A percentile compares a stretch with the other conserved stretches of the same genome.
phyloP scores from a whole-genome alignment of 2,329 filamentous ascomycete genomes.

The Fusarium staphyleae region DNA sequence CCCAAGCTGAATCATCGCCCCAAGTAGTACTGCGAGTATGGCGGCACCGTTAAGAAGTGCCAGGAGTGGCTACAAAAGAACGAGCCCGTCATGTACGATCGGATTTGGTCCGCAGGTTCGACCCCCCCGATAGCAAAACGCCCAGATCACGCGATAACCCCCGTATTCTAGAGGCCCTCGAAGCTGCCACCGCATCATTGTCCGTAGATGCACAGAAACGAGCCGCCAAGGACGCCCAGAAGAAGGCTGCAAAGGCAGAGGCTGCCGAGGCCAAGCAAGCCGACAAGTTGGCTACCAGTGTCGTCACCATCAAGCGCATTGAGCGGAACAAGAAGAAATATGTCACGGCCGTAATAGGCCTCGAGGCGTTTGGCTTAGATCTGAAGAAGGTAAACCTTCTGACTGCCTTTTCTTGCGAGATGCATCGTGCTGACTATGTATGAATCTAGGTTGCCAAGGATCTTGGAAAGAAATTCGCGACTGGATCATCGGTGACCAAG shows the following conservation, averaged over 20 bases:
- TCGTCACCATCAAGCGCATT: constrained; percentile 92
- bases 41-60: constrained; percentile 95
- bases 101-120: constrained; percentile 86
- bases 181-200: constrained; percentile 83
- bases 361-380: constrained; percentile 90
- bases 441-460: constrained; percentile 76
- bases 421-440: constrained; percentile 18
- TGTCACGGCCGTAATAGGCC: constrained; percentile 88
- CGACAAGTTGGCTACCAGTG: constrained; percentile 81
- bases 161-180: constrained; percentile 70
- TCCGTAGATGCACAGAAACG: constrained; percentile 92
- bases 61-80: constrained; percentile 89
- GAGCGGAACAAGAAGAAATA: constrained; percentile 98
- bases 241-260: constrained; percentile 95
- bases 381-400: constrained; percentile 74
- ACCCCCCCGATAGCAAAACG: constrained; percentile 4
- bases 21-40: constrained; percentile 95
- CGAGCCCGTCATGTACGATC: constrained; percentile 75
- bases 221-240: constrained; percentile 93
- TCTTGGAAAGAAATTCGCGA: constrained; percentile 98
- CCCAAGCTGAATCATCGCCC: constrained; percentile 37
- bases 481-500: constrained; percentile 91
- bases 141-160: constrained; percentile 13
- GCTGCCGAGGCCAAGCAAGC: constrained; percentile 83
- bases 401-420: background rate